A percentile compares a stretch with the other conserved stretches of the same genome.
Evolutionary conservation across 2,329 filamentous ascomycete genomes (phyloP).

Genomic region (Fusarium sororula): DNA sequence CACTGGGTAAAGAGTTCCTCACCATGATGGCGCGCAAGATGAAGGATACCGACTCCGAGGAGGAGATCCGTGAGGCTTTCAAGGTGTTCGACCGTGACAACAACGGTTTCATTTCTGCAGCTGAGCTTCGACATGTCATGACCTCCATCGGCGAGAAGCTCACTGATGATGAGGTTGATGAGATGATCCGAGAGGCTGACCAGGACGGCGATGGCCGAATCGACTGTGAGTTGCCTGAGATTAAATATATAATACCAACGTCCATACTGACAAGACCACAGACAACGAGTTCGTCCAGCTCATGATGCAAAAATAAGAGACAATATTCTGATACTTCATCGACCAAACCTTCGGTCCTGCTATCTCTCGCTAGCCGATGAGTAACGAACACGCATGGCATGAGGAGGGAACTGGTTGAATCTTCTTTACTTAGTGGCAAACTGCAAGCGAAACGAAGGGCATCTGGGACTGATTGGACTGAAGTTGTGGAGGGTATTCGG

Average conservation of each 20-base stretch:
- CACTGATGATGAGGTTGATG: constrained; percentile 88
- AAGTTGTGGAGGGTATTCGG: constrained; percentile 40
- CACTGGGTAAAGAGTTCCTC: constrained; percentile 73
- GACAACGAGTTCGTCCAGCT: constrained; percentile 94
- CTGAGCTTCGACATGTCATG: constrained; percentile 90
- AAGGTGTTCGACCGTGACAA: constrained; percentile 91
- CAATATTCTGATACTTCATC: constrained; percentile 40
- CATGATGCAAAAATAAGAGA: constrained; percentile 90
- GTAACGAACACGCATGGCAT: constrained; percentile 27
- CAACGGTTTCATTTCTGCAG: constrained; percentile 90
- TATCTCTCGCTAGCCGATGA: constrained; percentile 27
- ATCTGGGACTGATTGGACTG: constrained; percentile 40
- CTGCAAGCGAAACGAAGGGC: constrained; percentile 44
- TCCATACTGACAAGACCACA: constrained; percentile 48
- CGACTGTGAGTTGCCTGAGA: constrained; percentile 70
- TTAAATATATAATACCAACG: neutral
- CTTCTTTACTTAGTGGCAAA: constrained; percentile 44
- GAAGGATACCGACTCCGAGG: constrained; percentile 92
- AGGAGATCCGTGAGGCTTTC: constrained; percentile 90
- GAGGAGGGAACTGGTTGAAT: constrained; percentile 31
- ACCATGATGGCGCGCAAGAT: constrained; percentile 96
- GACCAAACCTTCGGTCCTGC: constrained; percentile 30
- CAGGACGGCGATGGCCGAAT: constrained; percentile 90
- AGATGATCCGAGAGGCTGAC: constrained; percentile 93
- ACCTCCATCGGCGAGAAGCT: constrained; percentile 92